These are phyloP conservation scores for Baorangia bicolor DNA, from an alignment of 768 basidiomycete genomes.

Conservation along the genomic window DNA sequence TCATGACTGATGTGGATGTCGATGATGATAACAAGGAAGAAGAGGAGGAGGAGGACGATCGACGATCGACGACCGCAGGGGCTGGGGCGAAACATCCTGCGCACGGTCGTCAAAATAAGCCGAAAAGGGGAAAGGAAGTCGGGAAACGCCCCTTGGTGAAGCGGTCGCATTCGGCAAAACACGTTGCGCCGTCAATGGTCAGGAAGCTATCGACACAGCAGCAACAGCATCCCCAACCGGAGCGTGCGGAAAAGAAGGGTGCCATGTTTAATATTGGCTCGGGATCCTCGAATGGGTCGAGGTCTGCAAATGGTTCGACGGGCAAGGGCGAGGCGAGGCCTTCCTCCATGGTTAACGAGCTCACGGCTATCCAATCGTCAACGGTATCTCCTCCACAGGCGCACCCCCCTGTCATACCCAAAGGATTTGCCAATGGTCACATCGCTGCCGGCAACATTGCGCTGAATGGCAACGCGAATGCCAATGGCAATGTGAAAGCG, in stretches of 20 bases:
- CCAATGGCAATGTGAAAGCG: constrained; percentile 8
- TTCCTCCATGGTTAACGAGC: constrained; percentile 4
- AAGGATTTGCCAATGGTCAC: constrained; percentile 5
- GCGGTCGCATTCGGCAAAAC: constrained; percentile 31
- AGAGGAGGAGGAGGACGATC: constrained; percentile 21
- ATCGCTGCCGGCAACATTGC: not conserved
- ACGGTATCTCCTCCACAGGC: constrained; percentile 8
- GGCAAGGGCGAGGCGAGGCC: constrained; percentile 13
- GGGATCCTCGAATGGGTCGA: constrained; percentile 51
- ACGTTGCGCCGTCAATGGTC: constrained; percentile 28
- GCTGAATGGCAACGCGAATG: constrained; percentile 16
- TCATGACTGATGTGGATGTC: constrained; percentile 21
- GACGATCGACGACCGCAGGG: constrained; percentile 17
- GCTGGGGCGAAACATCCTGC: constrained; percentile 6
- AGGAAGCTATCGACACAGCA: constrained; percentile 28
- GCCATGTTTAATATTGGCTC: constrained; percentile 60
- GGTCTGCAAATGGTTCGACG: constrained; percentile 25
- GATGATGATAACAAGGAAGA: constrained; percentile 17
- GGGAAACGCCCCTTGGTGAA: constrained; percentile 28
- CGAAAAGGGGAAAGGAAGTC: constrained; percentile 35
- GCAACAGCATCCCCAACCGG: constrained; percentile 17
- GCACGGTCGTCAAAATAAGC: constrained; percentile 22
- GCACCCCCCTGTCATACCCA: constrained; percentile 23
- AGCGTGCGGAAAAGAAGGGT: constrained; percentile 24
- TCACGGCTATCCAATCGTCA: constrained; percentile 8